Evolutionary conservation across 352 stramenopile genomes (phyloP), one percentile per base, ranked within the genome.

Genomic region (Pythium phragmitis): DNA sequence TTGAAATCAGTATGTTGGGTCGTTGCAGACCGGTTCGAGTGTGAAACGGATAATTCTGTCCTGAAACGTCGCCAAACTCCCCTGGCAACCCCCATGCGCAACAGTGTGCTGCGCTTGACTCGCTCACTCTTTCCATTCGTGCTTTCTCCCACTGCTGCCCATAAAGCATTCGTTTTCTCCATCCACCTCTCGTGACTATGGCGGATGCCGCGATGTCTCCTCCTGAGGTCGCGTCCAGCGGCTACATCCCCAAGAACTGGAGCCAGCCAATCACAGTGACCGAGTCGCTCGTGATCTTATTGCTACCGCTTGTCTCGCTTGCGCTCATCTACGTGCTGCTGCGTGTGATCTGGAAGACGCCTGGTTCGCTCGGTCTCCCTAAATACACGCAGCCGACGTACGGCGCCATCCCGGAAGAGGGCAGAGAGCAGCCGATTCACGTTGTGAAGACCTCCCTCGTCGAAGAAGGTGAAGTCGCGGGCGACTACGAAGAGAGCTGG

Each of bases 311-410:
- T 4, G 66, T 73, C 37, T 76, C 79, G 37, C 77, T 90, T 37
- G 50, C 81, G 37, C 58, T 88, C 30, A 83, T 79, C 65, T 88
- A 88, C 64, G 64, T 90, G 28, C 69, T 92, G 55, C 68, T 92
- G 47, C 80, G 79, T 6, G 50, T 92, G 34, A 65, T 92, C 41
- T 91, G 82, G 82, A 77, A 80, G 45, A 79, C 87, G 7, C 81
- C 75, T 5, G 65, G 76, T 13, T 74, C 65, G 39, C 63, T 66
- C 19, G 67, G 85, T 14, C 78, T 79, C 8, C 62, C 73, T 51
- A 79, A 80, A 57, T 64, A 63, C 19, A 14, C 68, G 43, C 60
- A 67, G 39, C 67, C 76, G 16, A 78, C 73, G 17, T 88, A 88
- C 41, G 76, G 81, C 26, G 59, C 78, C 8, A 71, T 71, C 9